Percentiles rank a stretch among this genome's conserved stretches.
These are phyloP conservation scores for Datisca glomerata DNA, from an alignment of 306 rosid species.

Conservation along the genomic window DNA sequence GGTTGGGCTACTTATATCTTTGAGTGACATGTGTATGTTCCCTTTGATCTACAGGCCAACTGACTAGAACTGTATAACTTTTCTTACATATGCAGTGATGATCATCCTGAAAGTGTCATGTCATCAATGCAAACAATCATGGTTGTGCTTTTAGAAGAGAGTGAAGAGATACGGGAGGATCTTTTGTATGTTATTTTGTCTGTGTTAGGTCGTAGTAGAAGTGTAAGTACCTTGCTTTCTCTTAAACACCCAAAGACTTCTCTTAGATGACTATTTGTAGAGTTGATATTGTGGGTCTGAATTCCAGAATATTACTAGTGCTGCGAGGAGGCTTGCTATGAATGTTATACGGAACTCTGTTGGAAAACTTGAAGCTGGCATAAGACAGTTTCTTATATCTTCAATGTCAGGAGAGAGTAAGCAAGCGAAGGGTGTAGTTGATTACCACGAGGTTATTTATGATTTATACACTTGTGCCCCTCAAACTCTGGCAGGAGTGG, in stretches of 20 bases:
- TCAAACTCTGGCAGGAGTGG: conserved; percentile 66
- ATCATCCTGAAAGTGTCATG: conserved; percentile 86
- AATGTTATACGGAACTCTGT: conserved; percentile 74
- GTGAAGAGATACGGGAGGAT: conserved; percentile 76
- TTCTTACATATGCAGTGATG: conserved; percentile 64
- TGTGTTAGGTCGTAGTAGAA: conserved; percentile 64
- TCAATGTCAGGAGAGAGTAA: conserved; percentile 80
- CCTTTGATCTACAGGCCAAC: conserved; percentile 6
- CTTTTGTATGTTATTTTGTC: conserved; percentile 58
- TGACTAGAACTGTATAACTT: conserved; percentile 11
- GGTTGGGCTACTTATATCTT: no score
- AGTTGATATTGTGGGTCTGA: conserved; percentile 8
- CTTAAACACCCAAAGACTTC: no score
- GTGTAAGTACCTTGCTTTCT: conserved; percentile 38
- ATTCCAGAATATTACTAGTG: conserved; percentile 66
- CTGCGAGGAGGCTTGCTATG: conserved; percentile 98
- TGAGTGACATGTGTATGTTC: no score
- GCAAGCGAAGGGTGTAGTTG: conserved; percentile 40
- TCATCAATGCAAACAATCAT: conserved; percentile 93
- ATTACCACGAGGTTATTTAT: conserved; percentile 73
- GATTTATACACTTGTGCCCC: conserved; percentile 92
- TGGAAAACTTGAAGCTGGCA: conserved; percentile 81
- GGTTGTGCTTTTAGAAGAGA: conserved; percentile 89
- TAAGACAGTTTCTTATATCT: conserved; percentile 73
- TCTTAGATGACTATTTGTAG: no score